These are phyloP conservation scores for Calonectria ilicicola DNA, from an alignment of 2,329 filamentous ascomycete species.

Conservation along the genomic window DNA sequence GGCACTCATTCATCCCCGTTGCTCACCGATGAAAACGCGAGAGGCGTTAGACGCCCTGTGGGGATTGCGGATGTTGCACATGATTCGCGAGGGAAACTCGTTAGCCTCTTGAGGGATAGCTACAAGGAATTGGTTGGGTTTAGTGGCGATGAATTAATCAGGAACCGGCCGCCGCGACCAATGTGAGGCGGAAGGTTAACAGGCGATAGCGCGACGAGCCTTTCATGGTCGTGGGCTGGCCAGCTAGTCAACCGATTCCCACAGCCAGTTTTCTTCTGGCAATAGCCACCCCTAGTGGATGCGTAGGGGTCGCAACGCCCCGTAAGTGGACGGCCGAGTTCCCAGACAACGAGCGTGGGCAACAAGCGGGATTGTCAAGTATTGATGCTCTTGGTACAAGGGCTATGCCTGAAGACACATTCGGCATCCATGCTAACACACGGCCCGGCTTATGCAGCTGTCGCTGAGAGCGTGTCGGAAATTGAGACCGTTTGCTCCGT, in stretches of 20 bases:
- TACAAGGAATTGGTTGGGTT: constrained; percentile 32
- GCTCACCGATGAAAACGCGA: constrained; percentile 36
- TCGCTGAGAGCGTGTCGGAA: constrained; percentile 32
- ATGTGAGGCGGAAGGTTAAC: constrained; percentile 10
- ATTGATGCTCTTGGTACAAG: constrained; percentile 17
- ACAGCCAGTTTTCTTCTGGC: neutral
- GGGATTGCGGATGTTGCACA: constrained; percentile 47
- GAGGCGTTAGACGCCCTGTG: constrained; percentile 47
- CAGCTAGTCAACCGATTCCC: neutral
- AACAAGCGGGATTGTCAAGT: constrained; percentile 18
- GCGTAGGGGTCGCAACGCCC: constrained; percentile 4
- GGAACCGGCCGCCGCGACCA: constrained; percentile 8
- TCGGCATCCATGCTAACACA: constrained; percentile 31
- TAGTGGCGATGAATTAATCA: constrained; percentile 21
- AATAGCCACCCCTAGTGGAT: neutral
- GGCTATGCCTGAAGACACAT: constrained; percentile 15
- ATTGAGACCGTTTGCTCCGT: constrained; percentile 15
- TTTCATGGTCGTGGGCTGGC: neutral
- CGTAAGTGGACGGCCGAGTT: constrained; percentile 14
- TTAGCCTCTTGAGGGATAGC: constrained; percentile 44
- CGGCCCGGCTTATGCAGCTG: constrained; percentile 38
- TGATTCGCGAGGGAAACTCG: constrained; percentile 41
- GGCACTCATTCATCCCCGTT: constrained; percentile 28
- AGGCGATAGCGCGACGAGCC: neutral
- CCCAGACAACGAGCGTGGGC: constrained; percentile 28